phyloP scores from a whole-genome alignment of 768 basidiomycete genomes.

The Psilocybe cubensis region DNA sequence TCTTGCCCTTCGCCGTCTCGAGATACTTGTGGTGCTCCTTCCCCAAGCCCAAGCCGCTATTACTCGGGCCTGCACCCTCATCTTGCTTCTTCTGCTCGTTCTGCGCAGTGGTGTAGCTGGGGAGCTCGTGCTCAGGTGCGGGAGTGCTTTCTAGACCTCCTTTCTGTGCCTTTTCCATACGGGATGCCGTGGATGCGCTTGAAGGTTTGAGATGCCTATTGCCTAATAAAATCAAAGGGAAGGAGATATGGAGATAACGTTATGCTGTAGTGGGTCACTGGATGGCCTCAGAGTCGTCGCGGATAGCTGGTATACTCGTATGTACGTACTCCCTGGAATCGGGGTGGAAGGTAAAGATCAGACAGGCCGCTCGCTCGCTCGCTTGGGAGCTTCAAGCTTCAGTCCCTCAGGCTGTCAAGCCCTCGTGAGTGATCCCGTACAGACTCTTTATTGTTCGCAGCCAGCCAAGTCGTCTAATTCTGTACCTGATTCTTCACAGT shows the following conservation, averaged over 20 bases:
- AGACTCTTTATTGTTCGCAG: neutral
- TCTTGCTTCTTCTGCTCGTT: neutral
- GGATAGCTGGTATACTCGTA: neutral
- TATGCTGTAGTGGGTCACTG: too few species aligned
- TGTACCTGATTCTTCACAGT: constrained; percentile 8
- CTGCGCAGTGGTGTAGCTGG: constrained; percentile 18
- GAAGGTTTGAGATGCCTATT: too few species aligned
- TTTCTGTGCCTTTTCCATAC: constrained; percentile 1
- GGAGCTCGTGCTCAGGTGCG: constrained; percentile 19
- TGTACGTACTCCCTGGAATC: neutral
- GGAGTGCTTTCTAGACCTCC: constrained; percentile 12
- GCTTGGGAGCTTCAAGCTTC: neutral
- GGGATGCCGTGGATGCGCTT: too few species aligned
- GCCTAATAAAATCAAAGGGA: neutral
- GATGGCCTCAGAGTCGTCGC: neutral
- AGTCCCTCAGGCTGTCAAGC: too few species aligned
- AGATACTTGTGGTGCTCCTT: constrained; percentile 45
- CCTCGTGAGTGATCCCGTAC: neutral
- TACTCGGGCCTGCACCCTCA: neutral
- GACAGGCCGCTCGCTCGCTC: neutral
- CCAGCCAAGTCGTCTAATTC: neutral
- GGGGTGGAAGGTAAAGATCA: neutral
- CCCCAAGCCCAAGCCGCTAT: constrained; percentile 4
- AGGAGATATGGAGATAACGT: neutral
- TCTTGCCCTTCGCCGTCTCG: constrained; percentile 42